A percentile compares a stretch with the other conserved stretches of the same genome.
These are phyloP conservation scores for Ceratocystis destructans DNA, from an alignment of 2,329 filamentous ascomycete species.

Conservation along the genomic window DNA sequence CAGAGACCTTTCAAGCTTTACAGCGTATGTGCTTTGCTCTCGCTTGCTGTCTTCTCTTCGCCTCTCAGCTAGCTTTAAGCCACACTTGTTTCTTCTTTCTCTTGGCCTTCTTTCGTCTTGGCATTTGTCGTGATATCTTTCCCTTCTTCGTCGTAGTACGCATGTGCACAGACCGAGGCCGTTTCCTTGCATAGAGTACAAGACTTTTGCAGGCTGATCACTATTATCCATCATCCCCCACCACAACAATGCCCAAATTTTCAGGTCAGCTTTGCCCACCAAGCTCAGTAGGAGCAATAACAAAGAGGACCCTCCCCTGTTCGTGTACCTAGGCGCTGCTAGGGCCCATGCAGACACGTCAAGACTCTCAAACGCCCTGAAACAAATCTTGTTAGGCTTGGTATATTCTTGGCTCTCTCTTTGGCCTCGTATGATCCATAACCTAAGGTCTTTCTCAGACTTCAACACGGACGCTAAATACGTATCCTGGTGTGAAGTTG, in stretches of 20 bases:
- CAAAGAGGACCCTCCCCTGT: too few species aligned
- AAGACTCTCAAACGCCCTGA: slow-evolving; percentile 16
- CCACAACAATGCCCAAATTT: too few species aligned
- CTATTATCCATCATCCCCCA: not conserved
- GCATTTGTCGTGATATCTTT: not conserved
- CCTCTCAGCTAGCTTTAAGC: not conserved
- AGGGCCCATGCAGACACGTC: not conserved
- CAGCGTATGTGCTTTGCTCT: not conserved
- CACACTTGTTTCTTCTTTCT: not conserved
- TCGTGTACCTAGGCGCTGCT: too few species aligned
- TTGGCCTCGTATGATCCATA: slow-evolving; percentile 1
- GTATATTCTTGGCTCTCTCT: not conserved
- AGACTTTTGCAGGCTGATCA: not conserved
- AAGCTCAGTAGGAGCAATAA: too few species aligned
- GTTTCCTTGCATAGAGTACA: not conserved
- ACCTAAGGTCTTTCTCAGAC: not conserved
- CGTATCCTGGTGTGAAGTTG: not conserved
- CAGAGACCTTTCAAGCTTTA: too few species aligned
- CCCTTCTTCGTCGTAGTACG: not conserved
- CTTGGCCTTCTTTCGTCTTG: not conserved
- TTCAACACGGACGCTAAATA: not conserved
- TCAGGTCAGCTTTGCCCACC: too few species aligned
- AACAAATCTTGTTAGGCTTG: slow-evolving; percentile 11
- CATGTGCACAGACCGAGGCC: not conserved
- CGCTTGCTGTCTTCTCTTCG: not conserved